These are phyloP conservation scores for Diplosphaera chodatii DNA, from an alignment of 139 green algal genomes.

Conservation along the genomic window DNA sequence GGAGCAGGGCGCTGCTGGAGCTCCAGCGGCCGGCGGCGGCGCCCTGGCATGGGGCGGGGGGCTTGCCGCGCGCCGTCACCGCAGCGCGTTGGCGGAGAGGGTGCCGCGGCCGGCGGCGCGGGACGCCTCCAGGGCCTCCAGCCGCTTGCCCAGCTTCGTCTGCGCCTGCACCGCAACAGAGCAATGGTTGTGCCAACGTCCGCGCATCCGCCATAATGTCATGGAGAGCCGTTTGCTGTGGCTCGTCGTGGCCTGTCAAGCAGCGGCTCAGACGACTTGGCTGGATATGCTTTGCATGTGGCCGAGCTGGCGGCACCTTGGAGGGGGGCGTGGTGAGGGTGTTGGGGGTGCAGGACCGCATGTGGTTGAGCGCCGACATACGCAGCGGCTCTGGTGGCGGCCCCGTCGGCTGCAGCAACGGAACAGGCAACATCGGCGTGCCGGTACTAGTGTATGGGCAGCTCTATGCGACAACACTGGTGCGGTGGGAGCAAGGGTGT, in stretches of 20 bases:
- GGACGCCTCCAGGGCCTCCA: neutral
- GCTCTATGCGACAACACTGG: no score
- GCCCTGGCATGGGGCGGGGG: no score
- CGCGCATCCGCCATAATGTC: no score
- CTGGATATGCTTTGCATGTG: no score
- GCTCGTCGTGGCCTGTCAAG: no score
- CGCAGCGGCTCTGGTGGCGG: neutral
- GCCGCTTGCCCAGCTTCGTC: neutral
- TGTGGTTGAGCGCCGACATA: neutral
- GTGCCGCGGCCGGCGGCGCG: no score
- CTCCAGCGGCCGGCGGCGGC: neutral
- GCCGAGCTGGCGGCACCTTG: neutral
- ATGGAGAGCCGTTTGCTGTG: no score
- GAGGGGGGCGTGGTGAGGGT: neutral
- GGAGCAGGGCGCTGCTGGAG: neutral
- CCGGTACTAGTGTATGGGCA: no score
- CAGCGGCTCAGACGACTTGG: no score
- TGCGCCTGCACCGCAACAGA: neutral
- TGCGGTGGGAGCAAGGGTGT: no score
- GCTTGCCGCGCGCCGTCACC: neutral
- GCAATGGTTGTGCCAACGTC: no score
- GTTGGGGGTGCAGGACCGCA: neutral
- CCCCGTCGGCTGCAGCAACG: neutral
- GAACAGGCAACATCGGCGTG: no score
- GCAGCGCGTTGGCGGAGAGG: neutral